Evolutionary conservation across 2,329 filamentous ascomycete genomes (phyloP), one percentile per base, ranked within the genome.

Genomic region (Aspergillus tanneri): DNA sequence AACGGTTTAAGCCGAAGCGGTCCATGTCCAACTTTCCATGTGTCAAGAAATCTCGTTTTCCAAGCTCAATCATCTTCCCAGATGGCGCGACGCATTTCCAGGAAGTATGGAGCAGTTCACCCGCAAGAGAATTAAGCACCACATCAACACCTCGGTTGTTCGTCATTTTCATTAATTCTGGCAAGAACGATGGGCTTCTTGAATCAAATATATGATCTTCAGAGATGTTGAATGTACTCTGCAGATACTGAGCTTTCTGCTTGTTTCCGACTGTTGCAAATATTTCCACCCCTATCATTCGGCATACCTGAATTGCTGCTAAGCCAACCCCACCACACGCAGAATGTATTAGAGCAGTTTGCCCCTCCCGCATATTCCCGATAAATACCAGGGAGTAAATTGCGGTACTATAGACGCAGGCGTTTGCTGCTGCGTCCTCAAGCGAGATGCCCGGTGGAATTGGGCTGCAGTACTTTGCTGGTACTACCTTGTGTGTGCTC

Each of bases 181-280:
- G 14, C 3, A 54, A 10, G 32, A 63, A 64, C n/a, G 37, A 37
- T 10, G 16, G 34, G 14, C 52, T 36, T 9, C 56, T 27, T 2
- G 60, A 63, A 30, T 53, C 47, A 43, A 61, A 64, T 2, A 64
- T 63, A 27, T 32, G 54, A 8, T 56, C 25, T 5, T 45, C 40
- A 7, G 54, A 47, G n/a, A 61, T 42, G 2, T 42, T 47, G 28
- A 52, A 50, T 6, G 19, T 32, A 1, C 43, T 21, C 2, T 43
- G 36, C 3, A 61, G 25, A 14, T 48, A 58, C 5, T 52, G 7
- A 6, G 36, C 35, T 36, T 61, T 58, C 9, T 47, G 49, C 5
- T 55, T 37, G n/a, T 24, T 54, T 16, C 57, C 49, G 11, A 59
- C 57, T 4, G 58, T 61, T 18, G 43, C 42, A 27, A 36, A 57